A percentile compares a stretch with the other conserved stretches of the same genome.
Conservation (phyloP, 345 rosid species). For the Populus alba region DNA sequence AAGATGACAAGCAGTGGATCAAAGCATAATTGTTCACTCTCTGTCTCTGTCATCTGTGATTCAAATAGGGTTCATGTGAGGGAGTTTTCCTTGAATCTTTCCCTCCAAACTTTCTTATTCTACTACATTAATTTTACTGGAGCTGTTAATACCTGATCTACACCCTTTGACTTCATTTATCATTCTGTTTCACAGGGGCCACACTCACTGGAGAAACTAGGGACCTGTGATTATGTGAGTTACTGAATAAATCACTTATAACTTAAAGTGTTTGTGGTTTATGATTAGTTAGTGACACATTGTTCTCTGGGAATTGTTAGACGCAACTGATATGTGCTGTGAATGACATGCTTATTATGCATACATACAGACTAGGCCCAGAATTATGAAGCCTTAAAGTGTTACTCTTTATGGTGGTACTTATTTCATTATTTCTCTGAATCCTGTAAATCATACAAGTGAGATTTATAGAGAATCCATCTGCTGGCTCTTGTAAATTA, state of each 20-base stretch:
- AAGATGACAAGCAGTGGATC: constrained; percentile 52
- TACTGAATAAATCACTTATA: constrained; percentile 17
- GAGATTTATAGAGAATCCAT: not conserved
- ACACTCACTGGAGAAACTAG: constrained; percentile 51
- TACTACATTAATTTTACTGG: constrained; percentile 8
- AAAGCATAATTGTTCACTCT: constrained; percentile 63
- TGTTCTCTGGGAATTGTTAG: not conserved
- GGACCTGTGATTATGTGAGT: constrained; percentile 75
- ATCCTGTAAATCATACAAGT: too few relatives aligned
- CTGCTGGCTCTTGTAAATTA: too few relatives aligned
- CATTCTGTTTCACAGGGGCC: constrained; percentile 62
- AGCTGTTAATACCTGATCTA: constrained; percentile 18
- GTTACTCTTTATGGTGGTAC: not conserved
- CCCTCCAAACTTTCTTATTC: not conserved
- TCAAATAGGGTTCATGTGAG: constrained; percentile 62
- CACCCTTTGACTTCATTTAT: constrained; percentile 3
- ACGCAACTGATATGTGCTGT: not conserved
- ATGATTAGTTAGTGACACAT: not conserved
- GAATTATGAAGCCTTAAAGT: not conserved
- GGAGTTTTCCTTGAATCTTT: constrained; percentile 18
- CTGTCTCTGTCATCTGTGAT: constrained; percentile 77
- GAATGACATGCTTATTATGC: not conserved
- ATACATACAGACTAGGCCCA: not conserved
- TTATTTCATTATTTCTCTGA: not conserved
- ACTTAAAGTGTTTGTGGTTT: not conserved